Base-by-base conservation (phyloP, 139 green algal species). In the Haematococcus sp. region DNA sequence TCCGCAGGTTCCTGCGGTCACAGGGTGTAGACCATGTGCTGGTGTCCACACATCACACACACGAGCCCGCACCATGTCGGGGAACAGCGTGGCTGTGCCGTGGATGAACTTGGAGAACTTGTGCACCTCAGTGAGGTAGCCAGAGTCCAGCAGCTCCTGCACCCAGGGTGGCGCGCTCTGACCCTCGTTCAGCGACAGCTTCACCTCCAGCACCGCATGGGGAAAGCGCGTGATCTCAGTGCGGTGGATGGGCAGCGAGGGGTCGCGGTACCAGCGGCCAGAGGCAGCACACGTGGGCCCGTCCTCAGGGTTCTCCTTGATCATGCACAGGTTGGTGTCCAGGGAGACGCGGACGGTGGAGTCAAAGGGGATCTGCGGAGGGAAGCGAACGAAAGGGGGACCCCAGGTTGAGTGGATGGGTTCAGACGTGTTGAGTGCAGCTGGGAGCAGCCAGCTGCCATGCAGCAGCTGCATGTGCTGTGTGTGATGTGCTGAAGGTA, bases 71-170 rank as follows among this genome's bases (percentile, higher is more conserved):
- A 96, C 93, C 81, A 93, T 81, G 63, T 96, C 89, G 2, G 93
- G 93, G 83, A 93, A 92, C 15, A 97, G 80, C 3, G 90, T 93
- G 54, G 87, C 87, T 2, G 78, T 87, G 35, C 93, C 93, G 76
- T 97, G 92, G 68, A 96, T 93, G 86, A 96, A 96, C 86, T 98
- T 98, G 70, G 81, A 91, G 83, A 98, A 98, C 83, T 96, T 97
- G 89, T 97, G 84, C 27, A 98, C 89, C 84, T 93, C 86, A 22
- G 78, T 87, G 27, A 91, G 77, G 80, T 90, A 90, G 43, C 88
- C 89, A 27, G 80, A 87, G 25, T 92, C 82, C n/a, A 95, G 78
- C 68, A 95, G 84, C 67, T 94, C 88, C 78, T 90, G 75, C 52
- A 98, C 91, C 94, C 94, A 98, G 9, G 88, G 74, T 17, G 93